Percentiles rank a stretch among this genome's conserved stretches.
phyloP scores from a whole-genome alignment of 768 basidiomycete genomes.

The Leucosporidium scottii region DNA sequence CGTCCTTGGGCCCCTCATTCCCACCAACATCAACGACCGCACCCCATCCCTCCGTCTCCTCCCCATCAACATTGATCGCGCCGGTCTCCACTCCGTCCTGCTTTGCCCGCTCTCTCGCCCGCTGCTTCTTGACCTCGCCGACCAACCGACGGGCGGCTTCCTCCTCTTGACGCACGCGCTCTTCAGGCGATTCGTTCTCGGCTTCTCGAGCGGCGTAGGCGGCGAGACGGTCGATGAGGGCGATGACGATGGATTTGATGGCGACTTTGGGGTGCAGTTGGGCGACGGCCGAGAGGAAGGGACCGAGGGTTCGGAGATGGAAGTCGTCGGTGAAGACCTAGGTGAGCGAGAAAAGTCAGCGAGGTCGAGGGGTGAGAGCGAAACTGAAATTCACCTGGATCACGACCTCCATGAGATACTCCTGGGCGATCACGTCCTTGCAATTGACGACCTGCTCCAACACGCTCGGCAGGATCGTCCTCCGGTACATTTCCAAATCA shows the following conservation, averaged over 20 bases:
- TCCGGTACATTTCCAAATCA: constrained; percentile 83
- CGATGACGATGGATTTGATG: constrained; percentile 97
- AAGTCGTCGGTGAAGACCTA: constrained; percentile 99
- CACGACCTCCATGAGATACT: constrained; percentile 98
- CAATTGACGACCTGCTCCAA: constrained; percentile 97
- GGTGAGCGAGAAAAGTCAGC: not conserved
- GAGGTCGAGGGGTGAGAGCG: not conserved
- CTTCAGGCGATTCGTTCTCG: constrained; percentile 90
- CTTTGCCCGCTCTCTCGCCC: constrained; percentile 5
- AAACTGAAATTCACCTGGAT: constrained; percentile 65
- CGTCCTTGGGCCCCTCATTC: constrained; percentile 5
- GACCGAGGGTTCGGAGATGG: constrained; percentile 89
- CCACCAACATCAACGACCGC: constrained; percentile 11
- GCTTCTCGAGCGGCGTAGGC: constrained; percentile 95
- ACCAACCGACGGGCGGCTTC: constrained; percentile 81
- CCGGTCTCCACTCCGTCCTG: constrained; percentile 37
- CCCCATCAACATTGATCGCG: not conserved
- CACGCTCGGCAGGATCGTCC: constrained; percentile 78
- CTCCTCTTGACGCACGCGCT: constrained; percentile 86
- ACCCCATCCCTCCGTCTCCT: constrained; percentile 27
- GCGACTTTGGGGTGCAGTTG: constrained; percentile 96
- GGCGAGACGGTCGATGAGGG: constrained; percentile 89
- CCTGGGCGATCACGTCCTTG: constrained; percentile 97
- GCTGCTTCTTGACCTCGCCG: constrained; percentile 68
- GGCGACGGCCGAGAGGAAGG: constrained; percentile 91